Percentiles rank a stretch among this genome's conserved stretches.
Evolutionary conservation across 805 yeast species (phyloP).

Genomic region (Candida parachauliodes): DNA sequence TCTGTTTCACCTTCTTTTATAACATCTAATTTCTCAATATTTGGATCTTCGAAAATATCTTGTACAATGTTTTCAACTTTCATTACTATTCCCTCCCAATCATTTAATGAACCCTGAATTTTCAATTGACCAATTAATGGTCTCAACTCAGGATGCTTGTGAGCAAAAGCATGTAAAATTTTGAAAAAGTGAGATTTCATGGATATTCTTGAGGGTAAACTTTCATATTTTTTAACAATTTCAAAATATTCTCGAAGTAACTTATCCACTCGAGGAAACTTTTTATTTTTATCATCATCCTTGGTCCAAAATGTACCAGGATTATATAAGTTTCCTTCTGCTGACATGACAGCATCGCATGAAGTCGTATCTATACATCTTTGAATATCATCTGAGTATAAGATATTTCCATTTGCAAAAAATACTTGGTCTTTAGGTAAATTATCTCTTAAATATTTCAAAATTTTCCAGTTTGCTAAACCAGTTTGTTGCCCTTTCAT

Average conservation of each 20-base stretch:
- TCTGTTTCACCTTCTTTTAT: slow-evolving; percentile 52
- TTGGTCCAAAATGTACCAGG: slow-evolving; percentile 82
- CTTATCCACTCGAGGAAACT: slow-evolving; percentile 82
- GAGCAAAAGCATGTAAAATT: slow-evolving; percentile 74
- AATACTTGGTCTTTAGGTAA: slow-evolving; percentile 78
- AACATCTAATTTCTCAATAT: slow-evolving; percentile 54
- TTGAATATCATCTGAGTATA: slow-evolving; percentile 79
- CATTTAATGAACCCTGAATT: slow-evolving; percentile 32
- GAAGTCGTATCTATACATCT: slow-evolving; percentile 61
- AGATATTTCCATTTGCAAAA: slow-evolving; percentile 91
- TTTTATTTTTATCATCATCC: slow-evolving; percentile 51
- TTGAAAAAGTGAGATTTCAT: slow-evolving; percentile 94
- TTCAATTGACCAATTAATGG: slow-evolving; percentile 58
- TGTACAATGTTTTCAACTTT: slow-evolving; percentile 66
- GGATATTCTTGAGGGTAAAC: slow-evolving; percentile 73
- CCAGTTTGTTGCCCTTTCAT: slow-evolving; percentile 98
- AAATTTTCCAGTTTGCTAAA: slow-evolving; percentile 85
- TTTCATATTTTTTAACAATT: slow-evolving; percentile 59
- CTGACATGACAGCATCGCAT: slow-evolving; percentile 95
- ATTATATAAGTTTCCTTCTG: slow-evolving; percentile 90
- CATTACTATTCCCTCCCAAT: slow-evolving; percentile 51
- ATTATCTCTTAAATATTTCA: slow-evolving; percentile 72
- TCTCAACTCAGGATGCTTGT: slow-evolving; percentile 73
- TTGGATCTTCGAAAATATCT: slow-evolving; percentile 48
- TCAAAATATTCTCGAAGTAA: slow-evolving; percentile 85